Evolutionary conservation across 768 basidiomycete species (phyloP).

Genomic region (Lyophyllum shimeji): DNA sequence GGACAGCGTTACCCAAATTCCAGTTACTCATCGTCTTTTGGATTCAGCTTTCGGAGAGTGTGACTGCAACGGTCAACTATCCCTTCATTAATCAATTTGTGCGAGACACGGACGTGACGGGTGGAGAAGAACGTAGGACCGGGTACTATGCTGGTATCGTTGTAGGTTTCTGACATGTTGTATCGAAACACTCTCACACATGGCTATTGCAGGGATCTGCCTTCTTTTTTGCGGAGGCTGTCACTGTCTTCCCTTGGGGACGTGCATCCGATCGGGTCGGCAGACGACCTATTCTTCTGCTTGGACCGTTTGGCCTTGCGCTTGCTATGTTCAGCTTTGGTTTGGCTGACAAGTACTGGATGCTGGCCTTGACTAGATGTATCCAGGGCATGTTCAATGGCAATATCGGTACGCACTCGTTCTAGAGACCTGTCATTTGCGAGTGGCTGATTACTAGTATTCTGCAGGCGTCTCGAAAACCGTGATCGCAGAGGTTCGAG

Average conservation of each 20-base stretch:
- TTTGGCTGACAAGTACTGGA: constrained; percentile 37
- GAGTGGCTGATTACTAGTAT: background rate
- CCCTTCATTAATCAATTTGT: constrained; percentile 48
- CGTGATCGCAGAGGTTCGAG: constrained; percentile 43
- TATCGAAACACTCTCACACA: background rate
- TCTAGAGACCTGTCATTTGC: background rate
- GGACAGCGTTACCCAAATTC: constrained; percentile 39
- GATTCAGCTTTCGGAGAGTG: constrained; percentile 43
- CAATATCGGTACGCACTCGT: constrained; percentile 29
- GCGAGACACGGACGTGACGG: constrained; percentile 41
- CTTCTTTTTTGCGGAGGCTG: constrained; percentile 43
- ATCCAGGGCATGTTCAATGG: constrained; percentile 41
- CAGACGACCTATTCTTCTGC: constrained; percentile 40
- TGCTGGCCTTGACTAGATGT: constrained; percentile 27
- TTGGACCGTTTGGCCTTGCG: constrained; percentile 40
- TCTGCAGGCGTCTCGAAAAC: constrained; percentile 41
- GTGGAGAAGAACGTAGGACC: constrained; percentile 42
- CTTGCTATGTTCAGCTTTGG: constrained; percentile 43
- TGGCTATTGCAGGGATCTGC: constrained; percentile 34
- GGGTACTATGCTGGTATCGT: constrained; percentile 52
- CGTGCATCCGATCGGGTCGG: constrained; percentile 45
- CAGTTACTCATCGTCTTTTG: constrained; percentile 38
- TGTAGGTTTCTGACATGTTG: constrained; percentile 24
- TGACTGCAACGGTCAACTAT: constrained; percentile 43
- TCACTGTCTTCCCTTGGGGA: constrained; percentile 47